Evolutionary conservation across 2,329 filamentous ascomycete genomes (phyloP), one percentile per base, ranked within the genome.

Genomic region (Penicillium sp.): DNA sequence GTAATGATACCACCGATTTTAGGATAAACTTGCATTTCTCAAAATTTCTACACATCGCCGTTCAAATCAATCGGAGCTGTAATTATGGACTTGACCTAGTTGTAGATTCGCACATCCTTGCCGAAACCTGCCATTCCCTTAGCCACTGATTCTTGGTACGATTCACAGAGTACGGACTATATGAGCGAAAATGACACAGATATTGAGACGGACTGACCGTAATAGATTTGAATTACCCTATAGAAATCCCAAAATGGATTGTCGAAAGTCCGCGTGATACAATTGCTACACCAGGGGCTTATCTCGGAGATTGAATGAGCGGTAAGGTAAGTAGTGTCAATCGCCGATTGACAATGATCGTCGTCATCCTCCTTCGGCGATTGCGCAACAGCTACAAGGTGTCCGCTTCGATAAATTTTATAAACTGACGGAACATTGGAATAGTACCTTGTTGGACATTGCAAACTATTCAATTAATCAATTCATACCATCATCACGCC

Each of bases 331-430:
- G 48, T 49, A 49, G 46, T 52, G 43, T 57, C 56, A 65, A 63
- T 69, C 67, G 67, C 59, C 67, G 67, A 69, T 58, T 64, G 54
- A 3, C 10, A 3, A 13, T 19, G 13, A 25, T 13, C 40, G 19
- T 43, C 40, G 40, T 25, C 19, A 43, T 22, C 56, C 19, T 28
- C 40, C 38, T 26, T 64, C 59, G 61, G 61, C 61, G 61, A 64
- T 58, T 64, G 61, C 52, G 28, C n/a, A 46, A 30, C 33, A 45
- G 33, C 53, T 52, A 16, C 26, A 48, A 48, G 4, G 45, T 48
- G 26, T 30, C 45, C 45, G 42, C 58, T 13, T 28, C 54, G 33
- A 58, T 13, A 46, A 49, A 38, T 57, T 59, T 57, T 53, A 42
- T 42, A 28, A 45, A 42, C 7, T 35, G n/a, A 33, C 19, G 46